Evolutionary conservation across 495 filamentous ascomycete species (phyloP), one percentile per base, ranked within the genome.

Genomic region (Penicillium steckii): DNA sequence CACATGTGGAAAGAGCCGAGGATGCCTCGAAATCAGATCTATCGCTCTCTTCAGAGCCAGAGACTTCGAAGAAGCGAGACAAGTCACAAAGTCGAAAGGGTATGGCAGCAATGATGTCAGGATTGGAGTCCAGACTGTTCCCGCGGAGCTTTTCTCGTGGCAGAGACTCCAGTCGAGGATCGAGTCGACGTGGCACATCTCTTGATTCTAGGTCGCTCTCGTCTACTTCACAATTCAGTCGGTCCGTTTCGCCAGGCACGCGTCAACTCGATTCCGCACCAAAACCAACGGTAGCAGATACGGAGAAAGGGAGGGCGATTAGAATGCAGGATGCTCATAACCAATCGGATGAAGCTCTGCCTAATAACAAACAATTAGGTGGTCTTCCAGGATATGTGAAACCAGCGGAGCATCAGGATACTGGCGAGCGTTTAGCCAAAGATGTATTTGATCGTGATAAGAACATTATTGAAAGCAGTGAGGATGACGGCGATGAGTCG

Each of bases 401-500:
- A 52, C 66, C 60, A 1, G 50, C 46, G 32, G 54, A 51, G 4
- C 69, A 53, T 44, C 70, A 61, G 56, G 70, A 62, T 47, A 64
- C 58, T 60, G 80, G 76, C 27, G 81, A 81, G 46, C 80, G 90
- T 40, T 66, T 95, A 50, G 78, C 84, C 48, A 93, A 90, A 64
- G 89, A 93, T 60, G 83, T 88, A 45, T 72, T 82, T 43, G 86
- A 89, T 53, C 82, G 81, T 15, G 86, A 62, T 53, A 72, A 64
- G 67, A 68, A 66, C 58, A 61, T 64, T 8, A 70, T 75, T 8
- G 76, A 82, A 56, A 79, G 72, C 32, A 82, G 77, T 25, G 79
- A 80, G 4, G 80, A 80, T 9, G 77, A 80, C 18, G 70, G 59
- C 18, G 67, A 70, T 7, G 61, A 67, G 3, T 73, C 67, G 4